A percentile compares a stretch with the other conserved stretches of the same genome.
phyloP scores from a whole-genome alignment of 768 basidiomycete genomes.

The Mycena crocata region DNA sequence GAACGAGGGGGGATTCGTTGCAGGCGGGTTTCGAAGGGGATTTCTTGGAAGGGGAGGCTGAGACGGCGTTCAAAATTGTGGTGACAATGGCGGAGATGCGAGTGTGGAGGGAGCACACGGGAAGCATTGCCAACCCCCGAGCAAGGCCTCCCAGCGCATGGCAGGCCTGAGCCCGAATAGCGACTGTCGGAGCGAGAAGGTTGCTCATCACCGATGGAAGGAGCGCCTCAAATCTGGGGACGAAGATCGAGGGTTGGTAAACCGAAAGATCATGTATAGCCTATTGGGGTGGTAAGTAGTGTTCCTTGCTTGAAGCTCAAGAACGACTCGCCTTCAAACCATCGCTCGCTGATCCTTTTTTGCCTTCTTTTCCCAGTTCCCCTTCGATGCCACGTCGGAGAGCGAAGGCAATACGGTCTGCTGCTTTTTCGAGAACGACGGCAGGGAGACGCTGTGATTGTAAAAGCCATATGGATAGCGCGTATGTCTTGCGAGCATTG shows the following conservation, averaged over 20 bases:
- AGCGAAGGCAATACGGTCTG: slow-evolving; percentile 76
- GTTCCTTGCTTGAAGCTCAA: background rate
- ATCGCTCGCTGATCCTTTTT: slow-evolving; percentile 85
- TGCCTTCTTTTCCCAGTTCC: slow-evolving; percentile 89
- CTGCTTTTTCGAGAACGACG: slow-evolving; percentile 69
- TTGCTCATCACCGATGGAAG: slow-evolving; percentile 72
- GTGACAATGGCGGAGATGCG: slow-evolving; percentile 64
- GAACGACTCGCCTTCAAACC: slow-evolving; percentile 73
- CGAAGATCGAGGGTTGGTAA: slow-evolving; percentile 72
- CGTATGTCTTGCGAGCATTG: slow-evolving; percentile 88
- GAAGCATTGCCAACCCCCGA: slow-evolving; percentile 61
- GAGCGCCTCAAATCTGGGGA: slow-evolving; percentile 69
- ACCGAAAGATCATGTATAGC: slow-evolving; percentile 54
- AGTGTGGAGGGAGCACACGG: slow-evolving; percentile 59
- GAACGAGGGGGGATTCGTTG: slow-evolving; percentile 65
- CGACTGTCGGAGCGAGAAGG: slow-evolving; percentile 71
- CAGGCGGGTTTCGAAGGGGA: slow-evolving; percentile 47
- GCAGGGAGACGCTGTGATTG: slow-evolving; percentile 78
- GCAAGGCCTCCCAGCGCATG: slow-evolving; percentile 81
- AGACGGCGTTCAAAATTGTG: slow-evolving; percentile 57
- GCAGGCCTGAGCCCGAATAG: slow-evolving; percentile 78
- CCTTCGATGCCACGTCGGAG: slow-evolving; percentile 83
- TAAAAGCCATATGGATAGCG: slow-evolving; percentile 79
- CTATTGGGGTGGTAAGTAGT: slow-evolving; percentile 15
- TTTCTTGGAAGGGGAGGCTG: slow-evolving; percentile 52